phyloP scores from a whole-genome alignment of 495 filamentous ascomycete species.

The Aspergillus olivimuriae region DNA sequence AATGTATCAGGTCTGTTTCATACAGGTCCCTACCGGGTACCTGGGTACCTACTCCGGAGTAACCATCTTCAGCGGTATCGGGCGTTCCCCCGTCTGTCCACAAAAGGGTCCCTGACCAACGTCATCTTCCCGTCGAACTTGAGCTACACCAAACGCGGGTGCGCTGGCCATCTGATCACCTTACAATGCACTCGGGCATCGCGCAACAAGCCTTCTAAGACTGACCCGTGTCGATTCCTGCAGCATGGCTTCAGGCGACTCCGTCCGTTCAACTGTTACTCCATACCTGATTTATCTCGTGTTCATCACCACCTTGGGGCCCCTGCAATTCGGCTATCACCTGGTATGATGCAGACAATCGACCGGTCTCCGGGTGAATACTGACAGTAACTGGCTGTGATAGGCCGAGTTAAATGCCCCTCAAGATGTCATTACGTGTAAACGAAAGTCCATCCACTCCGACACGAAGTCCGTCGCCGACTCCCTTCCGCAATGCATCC shows the following conservation, averaged over 20 bases:
- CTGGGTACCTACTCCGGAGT: too few species aligned
- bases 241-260: constrained; percentile 17
- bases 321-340: constrained; percentile 92
- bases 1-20: too few species aligned
- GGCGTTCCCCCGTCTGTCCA: too few species aligned
- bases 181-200: too few species aligned
- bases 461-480: constrained; percentile 19
- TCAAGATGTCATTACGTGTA: constrained; percentile 80
- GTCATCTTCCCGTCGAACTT: too few species aligned
- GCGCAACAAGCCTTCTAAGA: too few species aligned
- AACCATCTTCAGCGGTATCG: too few species aligned
- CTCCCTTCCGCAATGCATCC: constrained; percentile 67
- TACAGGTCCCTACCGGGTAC: too few species aligned
- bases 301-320: constrained; percentile 62
- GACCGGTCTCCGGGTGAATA: not conserved
- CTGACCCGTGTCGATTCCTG: not conserved
- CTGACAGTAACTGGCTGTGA: not conserved
- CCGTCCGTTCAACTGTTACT: constrained; percentile 34
- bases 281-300: constrained; percentile 61
- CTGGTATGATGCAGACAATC: constrained; percentile 47
- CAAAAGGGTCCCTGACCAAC: too few species aligned
- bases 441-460: constrained; percentile 51
- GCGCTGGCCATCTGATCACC: too few species aligned
- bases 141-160: too few species aligned
- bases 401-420: constrained; percentile 95